These are phyloP conservation scores for Leptoxyphium fumago DNA, from an alignment of 2,329 filamentous ascomycete species.

Conservation along the genomic window DNA sequence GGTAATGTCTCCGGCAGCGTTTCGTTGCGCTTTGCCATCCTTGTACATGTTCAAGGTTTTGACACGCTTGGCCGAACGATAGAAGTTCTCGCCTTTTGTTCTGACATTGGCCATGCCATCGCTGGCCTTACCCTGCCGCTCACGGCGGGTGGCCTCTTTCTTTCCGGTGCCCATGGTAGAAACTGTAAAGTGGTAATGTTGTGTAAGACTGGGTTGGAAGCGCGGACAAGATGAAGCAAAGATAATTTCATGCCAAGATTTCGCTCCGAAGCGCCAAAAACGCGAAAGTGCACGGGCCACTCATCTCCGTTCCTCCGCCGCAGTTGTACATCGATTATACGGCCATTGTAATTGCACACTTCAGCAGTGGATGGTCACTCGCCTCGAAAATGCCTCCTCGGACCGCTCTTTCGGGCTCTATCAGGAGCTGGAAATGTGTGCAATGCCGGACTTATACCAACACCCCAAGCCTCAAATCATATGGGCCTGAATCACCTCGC, in stretches of 20 bases:
- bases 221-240: background rate
- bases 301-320: constrained; percentile 3
- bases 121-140: constrained; percentile 68
- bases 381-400: constrained; percentile 24
- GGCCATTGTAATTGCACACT: constrained; percentile 1
- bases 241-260: constrained; percentile 3
- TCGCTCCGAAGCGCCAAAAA: background rate
- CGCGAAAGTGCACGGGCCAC: constrained; percentile 1
- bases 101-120: constrained; percentile 88
- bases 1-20: constrained; percentile 69
- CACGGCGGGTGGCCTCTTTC: constrained; percentile 73
- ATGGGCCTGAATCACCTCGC: constrained; percentile 73
- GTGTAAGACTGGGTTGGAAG: background rate
- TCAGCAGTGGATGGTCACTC: background rate
- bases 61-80: constrained; percentile 72
- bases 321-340: background rate
- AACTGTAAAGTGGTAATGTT: background rate
- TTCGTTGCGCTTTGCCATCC: constrained; percentile 68
- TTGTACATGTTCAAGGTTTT: constrained; percentile 84
- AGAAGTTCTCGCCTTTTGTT: constrained; percentile 96
- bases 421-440: constrained; percentile 20
- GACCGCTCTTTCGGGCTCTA: constrained; percentile 18
- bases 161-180: constrained; percentile 70
- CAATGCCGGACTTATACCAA: constrained; percentile 32
- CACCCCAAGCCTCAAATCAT: constrained; percentile 27